Percentiles rank a stretch among this genome's conserved stretches.
phyloP scores from a whole-genome alignment of 2,329 filamentous ascomycete species.

The Fusarium neocosmosporiellum region DNA sequence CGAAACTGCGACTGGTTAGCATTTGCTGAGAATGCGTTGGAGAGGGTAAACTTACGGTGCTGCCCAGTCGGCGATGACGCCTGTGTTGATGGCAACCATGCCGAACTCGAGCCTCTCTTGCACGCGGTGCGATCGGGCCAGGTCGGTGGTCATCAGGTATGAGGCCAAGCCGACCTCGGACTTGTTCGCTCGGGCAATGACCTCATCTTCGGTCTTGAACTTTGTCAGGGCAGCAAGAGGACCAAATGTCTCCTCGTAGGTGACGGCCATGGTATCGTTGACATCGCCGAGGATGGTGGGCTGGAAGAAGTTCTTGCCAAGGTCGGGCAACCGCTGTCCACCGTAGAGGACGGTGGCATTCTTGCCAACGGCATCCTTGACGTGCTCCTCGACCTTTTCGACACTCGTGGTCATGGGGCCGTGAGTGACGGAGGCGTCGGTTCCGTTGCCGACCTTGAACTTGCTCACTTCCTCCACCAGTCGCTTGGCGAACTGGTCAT shows the following conservation, averaged over 20 bases:
- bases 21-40: background rate
- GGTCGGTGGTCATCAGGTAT: constrained; percentile 76
- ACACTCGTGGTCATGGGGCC: constrained; percentile 71
- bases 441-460: constrained; percentile 74
- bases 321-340: constrained; percentile 70
- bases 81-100: constrained; percentile 75
- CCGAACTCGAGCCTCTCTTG: constrained; percentile 76
- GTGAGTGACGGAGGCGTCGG: constrained; percentile 74
- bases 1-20: constrained; percentile 54
- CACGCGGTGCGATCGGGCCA: constrained; percentile 73
- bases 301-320: constrained; percentile 77
- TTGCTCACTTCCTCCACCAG: constrained; percentile 74
- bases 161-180: constrained; percentile 73
- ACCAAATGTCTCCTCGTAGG: constrained; percentile 72
- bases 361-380: constrained; percentile 72
- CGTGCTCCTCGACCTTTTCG: constrained; percentile 71
- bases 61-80: constrained; percentile 50
- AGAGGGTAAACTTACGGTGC: constrained; percentile 36
- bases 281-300: constrained; percentile 73
- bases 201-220: constrained; percentile 75
- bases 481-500: constrained; percentile 73
- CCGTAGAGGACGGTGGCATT: constrained; percentile 71
- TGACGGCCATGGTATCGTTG: constrained; percentile 67
- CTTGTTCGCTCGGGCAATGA: constrained; percentile 67
- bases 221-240: constrained; percentile 72